Evolutionary conservation across 2,329 filamentous ascomycete genomes (phyloP).

Genomic region (Alternaria brassicae): DNA sequence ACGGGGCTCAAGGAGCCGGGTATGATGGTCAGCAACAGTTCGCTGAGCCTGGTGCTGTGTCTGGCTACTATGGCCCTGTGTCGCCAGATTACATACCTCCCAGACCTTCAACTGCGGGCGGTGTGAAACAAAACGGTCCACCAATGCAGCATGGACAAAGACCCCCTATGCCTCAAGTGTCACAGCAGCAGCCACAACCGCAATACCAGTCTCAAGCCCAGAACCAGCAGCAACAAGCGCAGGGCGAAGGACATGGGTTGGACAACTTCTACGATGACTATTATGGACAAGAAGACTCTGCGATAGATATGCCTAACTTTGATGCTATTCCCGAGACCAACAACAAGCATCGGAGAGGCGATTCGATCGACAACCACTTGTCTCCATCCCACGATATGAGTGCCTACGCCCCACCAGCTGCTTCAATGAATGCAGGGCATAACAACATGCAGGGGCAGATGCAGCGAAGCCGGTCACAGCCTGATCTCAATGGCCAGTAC

Average conservation of each 20-base stretch:
- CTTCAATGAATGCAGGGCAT: conserved; percentile 14
- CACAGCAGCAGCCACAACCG: conserved; percentile 26
- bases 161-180: conserved; percentile 40
- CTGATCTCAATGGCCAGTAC: conserved; percentile 60
- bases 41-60: conserved; percentile 43
- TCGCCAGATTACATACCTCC: conserved; percentile 46
- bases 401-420: conserved; percentile 17
- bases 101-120: conserved; percentile 48
- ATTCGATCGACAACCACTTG: conserved; percentile 49
- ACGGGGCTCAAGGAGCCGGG: conserved; percentile 17
- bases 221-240: conserved; percentile 29
- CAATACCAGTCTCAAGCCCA: conserved; percentile 30
- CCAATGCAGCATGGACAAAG: conserved; percentile 35
- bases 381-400: conserved; percentile 23
- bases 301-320: conserved; percentile 70
- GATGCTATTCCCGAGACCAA: conserved; percentile 59
- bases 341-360: conserved; percentile 43
- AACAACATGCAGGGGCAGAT: conserved; percentile 50
- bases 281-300: conserved; percentile 52
- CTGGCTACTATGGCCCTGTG: conserved; percentile 48
- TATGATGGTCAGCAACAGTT: conserved; percentile 41
- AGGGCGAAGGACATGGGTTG: conserved; percentile 50
- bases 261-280: conserved; percentile 61
- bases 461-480: conserved; percentile 70
- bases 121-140: conserved; percentile 33